Evolutionary conservation across 768 basidiomycete species (phyloP).

Genomic region (Mycena venus): DNA sequence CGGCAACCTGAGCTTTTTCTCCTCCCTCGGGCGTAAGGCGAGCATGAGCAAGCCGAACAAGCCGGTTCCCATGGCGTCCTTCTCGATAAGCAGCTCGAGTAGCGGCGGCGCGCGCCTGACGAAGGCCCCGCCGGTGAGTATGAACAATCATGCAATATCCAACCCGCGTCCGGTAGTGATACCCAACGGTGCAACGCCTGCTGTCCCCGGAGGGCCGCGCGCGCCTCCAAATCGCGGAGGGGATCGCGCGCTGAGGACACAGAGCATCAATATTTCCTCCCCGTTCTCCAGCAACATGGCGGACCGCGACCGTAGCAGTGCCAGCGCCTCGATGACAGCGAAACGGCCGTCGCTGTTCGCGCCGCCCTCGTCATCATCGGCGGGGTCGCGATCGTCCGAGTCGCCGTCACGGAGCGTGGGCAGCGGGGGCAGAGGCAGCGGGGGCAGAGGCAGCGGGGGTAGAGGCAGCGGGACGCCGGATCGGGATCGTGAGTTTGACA

Average conservation of each 20-base stretch:
- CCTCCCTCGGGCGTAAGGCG: slow-evolving; percentile 79
- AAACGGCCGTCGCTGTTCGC: slow-evolving; percentile 56
- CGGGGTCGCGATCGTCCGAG: slow-evolving; percentile 5
- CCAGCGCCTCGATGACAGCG: slow-evolving; percentile 43
- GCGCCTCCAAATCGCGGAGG: slow-evolving; percentile 67
- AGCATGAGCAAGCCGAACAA: slow-evolving; percentile 62
- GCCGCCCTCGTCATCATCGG: slow-evolving; percentile 19
- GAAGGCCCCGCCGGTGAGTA: slow-evolving; percentile 48
- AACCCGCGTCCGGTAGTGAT: slow-evolving; percentile 41
- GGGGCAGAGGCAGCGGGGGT: too few relatives aligned
- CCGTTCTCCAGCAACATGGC: slow-evolving; percentile 43
- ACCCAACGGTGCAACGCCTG: slow-evolving; percentile 52
- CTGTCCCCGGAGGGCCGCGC: slow-evolving; percentile 82
- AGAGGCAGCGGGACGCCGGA: background rate
- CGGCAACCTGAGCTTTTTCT: slow-evolving; percentile 65
- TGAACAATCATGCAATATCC: background rate
- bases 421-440: background rate
- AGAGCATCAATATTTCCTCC: slow-evolving; percentile 67
- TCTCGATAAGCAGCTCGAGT: slow-evolving; percentile 39
- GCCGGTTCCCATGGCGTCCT: slow-evolving; percentile 22
- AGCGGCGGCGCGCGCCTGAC: slow-evolving; percentile 50
- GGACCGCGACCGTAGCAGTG: slow-evolving; percentile 35
- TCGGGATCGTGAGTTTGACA: slow-evolving; percentile 64
- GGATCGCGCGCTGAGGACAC: slow-evolving; percentile 64
- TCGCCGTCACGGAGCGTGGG: background rate